phyloP scores from a whole-genome alignment of 345 rosid species.

The Lumnitzera racemosa region DNA sequence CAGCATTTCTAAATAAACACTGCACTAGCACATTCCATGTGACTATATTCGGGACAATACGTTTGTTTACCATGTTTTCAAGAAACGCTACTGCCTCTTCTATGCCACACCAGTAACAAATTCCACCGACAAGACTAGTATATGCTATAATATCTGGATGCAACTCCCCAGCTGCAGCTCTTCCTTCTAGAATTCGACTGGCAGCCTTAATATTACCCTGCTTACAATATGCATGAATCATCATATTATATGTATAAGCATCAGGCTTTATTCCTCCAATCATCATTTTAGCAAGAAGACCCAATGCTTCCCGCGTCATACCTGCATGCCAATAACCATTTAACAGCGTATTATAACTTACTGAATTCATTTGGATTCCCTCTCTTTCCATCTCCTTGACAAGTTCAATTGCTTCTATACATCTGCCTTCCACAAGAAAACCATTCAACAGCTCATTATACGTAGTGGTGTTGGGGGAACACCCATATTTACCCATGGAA shows the following conservation, averaged over 20 bases:
- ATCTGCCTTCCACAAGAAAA: conserved; percentile 35
- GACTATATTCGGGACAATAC: conserved; percentile 46
- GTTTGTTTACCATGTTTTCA: conserved; percentile 42
- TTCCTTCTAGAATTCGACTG: conserved; percentile 30
- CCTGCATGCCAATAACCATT: conserved; percentile 50
- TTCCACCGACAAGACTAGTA: conserved; percentile 58
- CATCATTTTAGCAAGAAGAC: conserved; percentile 58
- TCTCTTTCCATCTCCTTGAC: conserved; percentile 39
- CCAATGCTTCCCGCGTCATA: conserved; percentile 38
- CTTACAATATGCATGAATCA: conserved; percentile 49
- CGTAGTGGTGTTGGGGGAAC: conserved; percentile 54
- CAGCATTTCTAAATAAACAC: conserved; percentile 35
- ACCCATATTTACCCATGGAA: conserved; percentile 42
- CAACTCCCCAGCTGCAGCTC: conserved; percentile 38
- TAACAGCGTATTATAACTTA: conserved; percentile 63
- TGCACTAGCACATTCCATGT: conserved; percentile 67
- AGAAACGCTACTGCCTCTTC: conserved; percentile 42
- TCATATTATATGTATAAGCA: conserved; percentile 45
- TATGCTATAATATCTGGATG: conserved; percentile 55
- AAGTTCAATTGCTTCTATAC: conserved; percentile 37
- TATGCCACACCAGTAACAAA: conserved; percentile 39
- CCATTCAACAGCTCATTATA: conserved; percentile 68
- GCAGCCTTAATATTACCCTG: conserved; percentile 42
- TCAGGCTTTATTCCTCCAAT: conserved; percentile 47
- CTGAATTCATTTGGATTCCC: conserved; percentile 33